These are phyloP conservation scores for Chlamydomonas reinhardtii DNA, from an alignment of 163 green algal genomes.

Conservation along the genomic window DNA sequence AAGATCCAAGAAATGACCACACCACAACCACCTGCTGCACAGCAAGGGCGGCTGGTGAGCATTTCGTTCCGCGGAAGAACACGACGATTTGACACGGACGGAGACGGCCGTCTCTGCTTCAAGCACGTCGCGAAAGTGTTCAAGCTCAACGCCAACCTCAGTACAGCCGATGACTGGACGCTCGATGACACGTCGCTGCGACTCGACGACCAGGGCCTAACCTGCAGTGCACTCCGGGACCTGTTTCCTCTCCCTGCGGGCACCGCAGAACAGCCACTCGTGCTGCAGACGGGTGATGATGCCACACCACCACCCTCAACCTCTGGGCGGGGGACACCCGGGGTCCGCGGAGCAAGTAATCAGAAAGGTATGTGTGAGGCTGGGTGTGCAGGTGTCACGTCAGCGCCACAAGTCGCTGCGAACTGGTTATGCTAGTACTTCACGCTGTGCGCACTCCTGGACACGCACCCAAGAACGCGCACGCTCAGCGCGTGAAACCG, in stretches of 20 bases:
- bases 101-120: constrained; percentile 6
- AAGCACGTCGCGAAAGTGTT: constrained; percentile 16
- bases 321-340: no score
- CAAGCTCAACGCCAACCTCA: not conserved
- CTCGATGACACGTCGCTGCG: constrained; percentile 13
- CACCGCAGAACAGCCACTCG: constrained; percentile 1
- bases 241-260: constrained; percentile 31
- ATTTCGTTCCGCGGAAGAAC: constrained; percentile 1
- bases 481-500: no score
- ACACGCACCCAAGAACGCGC: no score
- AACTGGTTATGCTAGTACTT: no score
- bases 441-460: no score
- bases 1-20: no score
- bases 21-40: no score
- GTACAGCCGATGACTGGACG: constrained; percentile 15
- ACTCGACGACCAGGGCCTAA: not conserved
- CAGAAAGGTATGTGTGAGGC: no score
- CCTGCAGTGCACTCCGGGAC: not conserved
- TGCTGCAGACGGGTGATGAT: not conserved
- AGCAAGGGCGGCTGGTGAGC: no score
- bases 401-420: no score
- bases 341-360: no score
- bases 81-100: constrained; percentile 8
- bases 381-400: no score
- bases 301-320: not conserved